phyloP scores from a whole-genome alignment of 805 yeast species.

The Ogataea haglerorum region DNA sequence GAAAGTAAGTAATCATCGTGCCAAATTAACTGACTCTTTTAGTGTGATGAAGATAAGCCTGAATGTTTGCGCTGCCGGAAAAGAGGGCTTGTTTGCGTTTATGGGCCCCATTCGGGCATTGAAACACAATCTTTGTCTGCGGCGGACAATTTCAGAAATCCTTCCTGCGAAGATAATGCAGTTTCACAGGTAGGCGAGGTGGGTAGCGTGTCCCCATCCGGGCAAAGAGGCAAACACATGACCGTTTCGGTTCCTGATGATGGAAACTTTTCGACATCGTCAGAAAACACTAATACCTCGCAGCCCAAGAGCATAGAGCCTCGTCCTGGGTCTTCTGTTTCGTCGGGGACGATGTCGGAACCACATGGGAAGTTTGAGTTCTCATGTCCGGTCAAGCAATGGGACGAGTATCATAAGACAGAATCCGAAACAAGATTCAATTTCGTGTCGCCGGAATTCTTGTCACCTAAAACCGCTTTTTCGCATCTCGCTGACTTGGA shows the following conservation, averaged over 20 bases:
- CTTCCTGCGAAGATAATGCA: background rate
- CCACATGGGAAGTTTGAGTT: background rate
- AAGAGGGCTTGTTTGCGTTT: constrained; percentile 19
- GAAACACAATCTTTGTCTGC: background rate
- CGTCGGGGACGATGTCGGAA: constrained; percentile 1
- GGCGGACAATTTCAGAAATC: background rate
- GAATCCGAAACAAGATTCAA: background rate
- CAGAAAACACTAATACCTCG: constrained; percentile 3
- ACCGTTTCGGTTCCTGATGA: background rate
- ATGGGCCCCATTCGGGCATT: constrained; percentile 1
- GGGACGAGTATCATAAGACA: background rate
- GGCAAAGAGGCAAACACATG: background rate
- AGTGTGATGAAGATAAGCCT: constrained; percentile 29
- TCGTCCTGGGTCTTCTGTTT: constrained; percentile 12
- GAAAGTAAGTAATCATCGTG: constrained; percentile 18
- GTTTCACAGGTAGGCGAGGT: background rate
- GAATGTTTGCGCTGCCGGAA: constrained; percentile 22
- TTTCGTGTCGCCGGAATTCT: constrained; percentile 18
- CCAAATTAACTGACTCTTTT: background rate
- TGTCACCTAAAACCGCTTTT: constrained; percentile 19
- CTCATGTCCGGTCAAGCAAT: background rate
- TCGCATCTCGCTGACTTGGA: constrained; percentile 9
- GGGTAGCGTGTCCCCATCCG: background rate
- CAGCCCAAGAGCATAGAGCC: background rate
- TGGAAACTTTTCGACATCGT: background rate